phyloP scores from a whole-genome alignment of 257 asterid genomes.

The Solanum chmielewskii region DNA sequence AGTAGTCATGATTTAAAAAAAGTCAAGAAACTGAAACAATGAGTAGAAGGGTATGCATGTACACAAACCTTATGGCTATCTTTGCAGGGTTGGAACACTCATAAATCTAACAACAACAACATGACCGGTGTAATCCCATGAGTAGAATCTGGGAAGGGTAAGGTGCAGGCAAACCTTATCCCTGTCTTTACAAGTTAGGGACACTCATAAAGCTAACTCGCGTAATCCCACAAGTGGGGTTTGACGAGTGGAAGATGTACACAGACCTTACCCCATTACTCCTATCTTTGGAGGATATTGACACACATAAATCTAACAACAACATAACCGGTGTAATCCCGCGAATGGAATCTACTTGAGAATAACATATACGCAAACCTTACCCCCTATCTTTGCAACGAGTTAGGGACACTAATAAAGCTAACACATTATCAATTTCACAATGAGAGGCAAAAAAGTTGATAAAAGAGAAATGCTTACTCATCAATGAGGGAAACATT shows the following conservation, averaged over 20 bases:
- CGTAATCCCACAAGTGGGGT: background rate
- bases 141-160: background rate
- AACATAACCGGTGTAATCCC: background rate
- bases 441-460: background rate
- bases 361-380: background rate
- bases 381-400: background rate
- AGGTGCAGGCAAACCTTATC: background rate
- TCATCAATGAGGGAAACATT: slow-evolving; percentile 65
- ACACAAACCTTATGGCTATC: background rate
- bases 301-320: background rate
- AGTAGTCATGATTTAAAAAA: background rate
- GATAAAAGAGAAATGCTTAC: slow-evolving; percentile 26
- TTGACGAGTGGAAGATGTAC: background rate
- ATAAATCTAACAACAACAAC: background rate
- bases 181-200: background rate
- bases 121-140: background rate
- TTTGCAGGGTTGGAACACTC: background rate
- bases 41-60: background rate
- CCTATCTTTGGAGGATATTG: background rate
- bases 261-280: background rate
- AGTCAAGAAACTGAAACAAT: background rate
- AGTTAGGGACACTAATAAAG: background rate
- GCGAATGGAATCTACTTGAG: background rate
- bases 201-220: background rate
- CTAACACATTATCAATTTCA: background rate